Conservation (phyloP, 306 rosid species). For the Sechiopsis laciniata region DNA sequence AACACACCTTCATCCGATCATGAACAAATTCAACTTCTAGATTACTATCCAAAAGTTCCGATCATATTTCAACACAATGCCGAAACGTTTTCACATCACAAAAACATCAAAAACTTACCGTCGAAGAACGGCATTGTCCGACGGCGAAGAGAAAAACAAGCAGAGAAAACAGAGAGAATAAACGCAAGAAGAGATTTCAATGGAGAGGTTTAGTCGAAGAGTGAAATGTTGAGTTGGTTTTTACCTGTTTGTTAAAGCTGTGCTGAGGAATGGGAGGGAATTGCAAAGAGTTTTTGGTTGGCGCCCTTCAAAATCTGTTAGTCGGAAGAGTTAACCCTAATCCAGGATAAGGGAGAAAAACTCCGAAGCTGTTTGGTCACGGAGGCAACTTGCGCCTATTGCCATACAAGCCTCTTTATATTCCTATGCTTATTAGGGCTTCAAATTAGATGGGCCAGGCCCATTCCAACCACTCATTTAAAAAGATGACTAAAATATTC, state of each 20-base stretch:
- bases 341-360: conserved; percentile 45
- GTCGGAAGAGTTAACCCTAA: conserved; percentile 46
- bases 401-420: conserved; percentile 3
- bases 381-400: conserved; percentile 24
- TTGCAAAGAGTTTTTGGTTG: conserved; percentile 30
- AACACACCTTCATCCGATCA: background rate
- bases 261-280: conserved; percentile 16
- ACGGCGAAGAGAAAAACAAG: background rate
- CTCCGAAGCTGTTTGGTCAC: conserved; percentile 36
- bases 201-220: background rate
- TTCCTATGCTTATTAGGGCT: background rate
- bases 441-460: background rate
- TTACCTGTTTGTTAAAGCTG: conserved; percentile 25
- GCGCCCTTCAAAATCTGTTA: conserved; percentile 33
- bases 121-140: conserved; percentile 14
- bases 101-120: background rate
- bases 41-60: conserved; percentile 3
- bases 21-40: background rate
- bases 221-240: conserved; percentile 24
- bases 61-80: background rate
- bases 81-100: background rate
- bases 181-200: background rate
- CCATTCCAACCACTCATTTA: background rate
- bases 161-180: background rate
- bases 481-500: too few relatives aligned